These are phyloP conservation scores for Staphylotrichum longicolle DNA, from an alignment of 495 filamentous ascomycete species.

Conservation along the genomic window DNA sequence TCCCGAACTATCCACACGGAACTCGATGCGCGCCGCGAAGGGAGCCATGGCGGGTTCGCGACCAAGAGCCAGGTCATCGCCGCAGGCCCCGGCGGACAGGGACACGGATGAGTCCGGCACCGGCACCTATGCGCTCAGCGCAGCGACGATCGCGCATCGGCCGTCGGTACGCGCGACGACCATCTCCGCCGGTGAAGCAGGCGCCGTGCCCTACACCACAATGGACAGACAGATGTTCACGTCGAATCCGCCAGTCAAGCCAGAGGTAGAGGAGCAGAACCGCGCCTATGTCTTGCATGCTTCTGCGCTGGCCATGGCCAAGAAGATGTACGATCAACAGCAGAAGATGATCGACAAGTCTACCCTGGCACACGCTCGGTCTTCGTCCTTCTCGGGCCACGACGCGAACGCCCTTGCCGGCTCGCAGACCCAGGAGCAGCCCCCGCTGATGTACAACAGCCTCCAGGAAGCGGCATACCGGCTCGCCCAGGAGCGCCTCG, in stretches of 20 bases:
- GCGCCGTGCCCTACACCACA: constrained; percentile 46
- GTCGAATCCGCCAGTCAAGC: constrained; percentile 66
- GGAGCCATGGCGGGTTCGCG: constrained; percentile 64
- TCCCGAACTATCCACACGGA: constrained; percentile 39
- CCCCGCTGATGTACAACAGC: constrained; percentile 46
- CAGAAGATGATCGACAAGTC: constrained; percentile 56
- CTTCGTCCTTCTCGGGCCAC: constrained; percentile 27
- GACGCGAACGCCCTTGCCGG: neutral
- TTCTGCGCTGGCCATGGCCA: constrained; percentile 83
- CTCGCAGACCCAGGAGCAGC: neutral
- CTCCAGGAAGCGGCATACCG: constrained; percentile 83
- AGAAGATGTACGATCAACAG: constrained; percentile 71
- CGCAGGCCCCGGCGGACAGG: constrained; percentile 40
- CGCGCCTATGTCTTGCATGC: constrained; percentile 69
- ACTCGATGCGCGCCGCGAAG: constrained; percentile 68
- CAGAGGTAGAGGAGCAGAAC: constrained; percentile 70
- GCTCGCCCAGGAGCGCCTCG: constrained; percentile 76
- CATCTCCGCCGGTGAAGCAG: constrained; percentile 32
- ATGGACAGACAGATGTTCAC: constrained; percentile 69
- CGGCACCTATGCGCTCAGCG: constrained; percentile 62
- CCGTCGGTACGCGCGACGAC: constrained; percentile 35
- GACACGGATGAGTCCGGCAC: constrained; percentile 62
- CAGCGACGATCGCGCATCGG: constrained; percentile 60
- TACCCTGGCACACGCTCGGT: constrained; percentile 35
- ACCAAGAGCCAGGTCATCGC: constrained; percentile 65